phyloP scores from a whole-genome alignment of 2,329 filamentous ascomycete species.

The Juglanconis oblonga region DNA sequence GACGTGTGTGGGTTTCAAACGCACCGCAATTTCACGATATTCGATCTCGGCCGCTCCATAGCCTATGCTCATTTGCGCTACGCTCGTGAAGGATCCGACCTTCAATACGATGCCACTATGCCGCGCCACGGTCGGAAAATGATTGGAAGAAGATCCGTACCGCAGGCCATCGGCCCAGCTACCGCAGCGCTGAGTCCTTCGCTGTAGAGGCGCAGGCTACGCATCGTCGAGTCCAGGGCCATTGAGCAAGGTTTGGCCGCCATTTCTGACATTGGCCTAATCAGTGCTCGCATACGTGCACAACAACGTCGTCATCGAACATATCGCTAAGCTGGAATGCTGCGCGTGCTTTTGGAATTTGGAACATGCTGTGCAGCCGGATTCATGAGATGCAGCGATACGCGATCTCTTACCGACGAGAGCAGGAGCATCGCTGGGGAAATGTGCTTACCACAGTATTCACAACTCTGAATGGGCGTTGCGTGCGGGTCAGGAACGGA shows the following conservation, averaged over 20 bases:
- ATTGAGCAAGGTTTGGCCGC: neutral
- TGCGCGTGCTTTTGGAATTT: too few relatives aligned
- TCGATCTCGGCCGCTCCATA: neutral
- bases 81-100: conserved; percentile 1
- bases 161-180: neutral
- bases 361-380: too few relatives aligned
- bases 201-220: neutral
- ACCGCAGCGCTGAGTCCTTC: neutral
- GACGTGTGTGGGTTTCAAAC: neutral
- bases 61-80: neutral
- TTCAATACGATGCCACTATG: neutral
- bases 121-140: neutral
- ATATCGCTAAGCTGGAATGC: too few relatives aligned
- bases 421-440: too few relatives aligned
- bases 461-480: too few relatives aligned
- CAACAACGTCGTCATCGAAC: neutral
- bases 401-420: too few relatives aligned
- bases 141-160: neutral
- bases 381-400: too few relatives aligned
- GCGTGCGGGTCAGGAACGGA: too few relatives aligned
- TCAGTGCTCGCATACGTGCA: too few relatives aligned
- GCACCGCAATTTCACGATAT: neutral
- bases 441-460: too few relatives aligned
- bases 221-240: neutral
- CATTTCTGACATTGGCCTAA: neutral